A percentile compares a stretch with the other conserved stretches of the same genome.
phyloP scores from a whole-genome alignment of 23 red algal genomes.

The Cyanidioschyzon merolae region DNA sequence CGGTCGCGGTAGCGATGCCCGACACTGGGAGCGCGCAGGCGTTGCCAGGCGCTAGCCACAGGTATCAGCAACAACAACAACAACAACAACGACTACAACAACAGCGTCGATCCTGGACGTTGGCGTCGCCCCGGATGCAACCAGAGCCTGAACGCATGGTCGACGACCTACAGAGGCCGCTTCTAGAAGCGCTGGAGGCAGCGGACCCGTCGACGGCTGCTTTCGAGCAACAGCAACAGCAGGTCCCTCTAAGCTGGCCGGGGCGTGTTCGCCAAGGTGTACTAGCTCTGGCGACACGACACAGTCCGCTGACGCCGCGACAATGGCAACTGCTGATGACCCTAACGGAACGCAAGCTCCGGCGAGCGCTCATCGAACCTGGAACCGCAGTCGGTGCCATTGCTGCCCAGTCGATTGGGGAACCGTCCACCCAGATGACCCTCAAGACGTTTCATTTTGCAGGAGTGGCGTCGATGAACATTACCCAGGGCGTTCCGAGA shows the following conservation, averaged over 20 bases:
- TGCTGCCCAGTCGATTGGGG: slow-evolving; percentile 78
- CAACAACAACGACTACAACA: neutral
- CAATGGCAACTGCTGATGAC: neutral
- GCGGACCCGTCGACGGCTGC: neutral
- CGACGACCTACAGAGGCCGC: too few relatives aligned
- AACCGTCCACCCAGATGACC: slow-evolving; percentile 98
- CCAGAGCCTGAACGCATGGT: neutral
- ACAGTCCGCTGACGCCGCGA: neutral
- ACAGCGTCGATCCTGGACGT: neutral
- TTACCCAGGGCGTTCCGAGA: slow-evolving; percentile 91
- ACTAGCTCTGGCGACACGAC: neutral
- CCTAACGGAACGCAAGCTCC: slow-evolving; percentile 36
- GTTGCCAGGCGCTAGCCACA: too few relatives aligned
- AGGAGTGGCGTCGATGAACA: slow-evolving; percentile 93
- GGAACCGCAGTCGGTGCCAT: slow-evolving; percentile 95
- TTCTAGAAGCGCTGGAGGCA: neutral
- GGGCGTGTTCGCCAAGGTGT: neutral
- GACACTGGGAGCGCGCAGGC: too few relatives aligned
- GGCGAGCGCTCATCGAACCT: slow-evolving; percentile 47
- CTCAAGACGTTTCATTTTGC: slow-evolving; percentile 99
- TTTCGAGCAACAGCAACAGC: neutral
- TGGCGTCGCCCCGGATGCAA: neutral
- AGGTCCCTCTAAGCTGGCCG: neutral
- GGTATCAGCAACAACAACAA: too few relatives aligned
- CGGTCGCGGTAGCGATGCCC: neutral